Base-by-base conservation (phyloP, 2,329 filamentous ascomycete species). In the Venturia effusa region DNA sequence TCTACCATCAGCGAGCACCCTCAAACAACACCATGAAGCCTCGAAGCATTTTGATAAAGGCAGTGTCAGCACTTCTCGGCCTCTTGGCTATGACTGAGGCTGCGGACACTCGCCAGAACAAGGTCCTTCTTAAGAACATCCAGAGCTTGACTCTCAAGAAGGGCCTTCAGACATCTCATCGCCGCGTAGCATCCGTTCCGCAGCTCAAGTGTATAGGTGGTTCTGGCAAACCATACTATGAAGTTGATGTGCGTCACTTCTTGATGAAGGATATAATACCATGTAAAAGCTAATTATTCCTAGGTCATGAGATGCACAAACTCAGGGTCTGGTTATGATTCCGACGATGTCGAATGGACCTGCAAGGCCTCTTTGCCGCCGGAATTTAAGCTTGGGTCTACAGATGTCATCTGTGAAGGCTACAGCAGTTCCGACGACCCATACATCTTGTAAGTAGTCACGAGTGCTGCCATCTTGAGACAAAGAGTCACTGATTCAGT, bases 321-420 rank as follows among this genome's bases (percentile, higher is more conserved):
- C 77, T 82, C 88, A 66, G 94, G 93, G 66, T 80, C 84, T 37
- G 88, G 88, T 66, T 97, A 97, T 78, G 84, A 85, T 67, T 74
- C 79, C 54, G 86, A 94, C 75, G 89, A 96, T 72, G 82, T 97
- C 43, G 88, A 96, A 76, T 99, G 93, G 93, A 90, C 89, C 34
- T 99, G 93, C 76, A 85, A 84, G n/a, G 83, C 85, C 5, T 78
- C 79, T 2, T 74, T 87, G 0, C 84, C 85, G 0, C 73, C 79
- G 13, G 84, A 87, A 68, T 85, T 87, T 75, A 88, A 87, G 75
- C 84, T 97, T 34, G 92, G 90, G 64, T 83, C 84, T 66, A 97
- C 93, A 13, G 92, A 97, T 67, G 93, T 97, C 64, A 80, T 92
- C 13, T 99, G 94, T 75, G 93, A 99, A 72, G 93, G 94, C 13